Evolutionary conservation across 2,329 filamentous ascomycete genomes (phyloP).

Genomic region (Aspergillus brunneoviolaceus): DNA sequence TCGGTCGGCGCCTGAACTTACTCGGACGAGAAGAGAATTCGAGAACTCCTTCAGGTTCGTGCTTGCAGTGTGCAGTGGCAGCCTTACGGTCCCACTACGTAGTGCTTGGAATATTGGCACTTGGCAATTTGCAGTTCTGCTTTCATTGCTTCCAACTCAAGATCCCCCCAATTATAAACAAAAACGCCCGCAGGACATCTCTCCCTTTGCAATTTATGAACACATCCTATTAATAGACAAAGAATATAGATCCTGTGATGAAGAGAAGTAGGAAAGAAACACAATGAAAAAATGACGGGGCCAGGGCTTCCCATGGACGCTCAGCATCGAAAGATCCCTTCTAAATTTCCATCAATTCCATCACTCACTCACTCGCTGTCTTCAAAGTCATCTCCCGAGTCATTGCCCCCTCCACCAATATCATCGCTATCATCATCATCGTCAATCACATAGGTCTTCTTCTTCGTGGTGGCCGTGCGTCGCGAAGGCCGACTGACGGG

Average conservation of each 20-base stretch:
- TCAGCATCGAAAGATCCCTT: constrained; percentile 14
- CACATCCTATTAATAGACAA: not conserved
- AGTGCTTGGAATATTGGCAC: too few species aligned
- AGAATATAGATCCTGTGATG: not conserved
- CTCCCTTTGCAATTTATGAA: not conserved
- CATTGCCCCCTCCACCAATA: constrained; percentile 26
- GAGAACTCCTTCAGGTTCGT: too few species aligned
- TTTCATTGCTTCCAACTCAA: not conserved
- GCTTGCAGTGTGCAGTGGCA: too few species aligned
- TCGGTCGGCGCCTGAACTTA: not conserved
- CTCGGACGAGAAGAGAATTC: too few species aligned
- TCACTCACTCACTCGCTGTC: constrained; percentile 30
- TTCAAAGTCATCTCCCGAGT: constrained; percentile 42
- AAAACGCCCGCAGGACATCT: not conserved
- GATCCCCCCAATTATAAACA: not conserved
- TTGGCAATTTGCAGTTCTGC: not conserved
- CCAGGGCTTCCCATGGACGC: constrained; percentile 10
- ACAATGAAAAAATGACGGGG: not conserved
- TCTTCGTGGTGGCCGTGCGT: constrained; percentile 42
- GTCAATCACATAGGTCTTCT: constrained; percentile 45
- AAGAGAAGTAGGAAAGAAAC: not conserved
- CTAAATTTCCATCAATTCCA: not conserved
- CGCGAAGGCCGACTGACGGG: constrained; percentile 41
- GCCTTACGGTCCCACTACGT: too few species aligned
- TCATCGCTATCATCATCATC: constrained; percentile 39